Percentiles rank a stretch among this genome's conserved stretches.
phyloP scores from a whole-genome alignment of 176 grass and related monocot species.

The Tillandsia leiboldiana region DNA sequence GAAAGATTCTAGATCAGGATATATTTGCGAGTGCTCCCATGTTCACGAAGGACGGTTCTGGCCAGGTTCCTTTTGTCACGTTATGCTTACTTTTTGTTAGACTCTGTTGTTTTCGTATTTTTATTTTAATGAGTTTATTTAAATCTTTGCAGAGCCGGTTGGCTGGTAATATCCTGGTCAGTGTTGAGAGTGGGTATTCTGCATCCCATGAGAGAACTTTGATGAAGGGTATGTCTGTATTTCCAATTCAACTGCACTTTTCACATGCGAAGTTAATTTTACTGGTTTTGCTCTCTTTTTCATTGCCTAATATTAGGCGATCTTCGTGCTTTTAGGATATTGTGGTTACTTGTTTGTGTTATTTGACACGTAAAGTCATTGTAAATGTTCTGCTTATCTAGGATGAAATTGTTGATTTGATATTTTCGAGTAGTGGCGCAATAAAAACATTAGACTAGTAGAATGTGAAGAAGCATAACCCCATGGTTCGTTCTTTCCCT shows the following conservation, averaged over 20 bases:
- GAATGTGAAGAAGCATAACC: too few species aligned
- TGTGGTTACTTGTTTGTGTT: too few species aligned
- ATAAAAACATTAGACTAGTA: too few species aligned
- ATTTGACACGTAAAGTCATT: too few species aligned
- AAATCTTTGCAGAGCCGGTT: conserved; percentile 34
- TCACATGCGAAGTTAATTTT: not conserved
- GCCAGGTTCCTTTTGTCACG: conserved; percentile 30
- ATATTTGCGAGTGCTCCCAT: conserved; percentile 31
- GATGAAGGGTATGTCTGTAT: conserved; percentile 32
- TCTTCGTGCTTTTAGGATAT: not conserved
- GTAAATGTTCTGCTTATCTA: too few species aligned
- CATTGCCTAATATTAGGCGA: conserved; percentile 7
- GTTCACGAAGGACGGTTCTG: conserved; percentile 39
- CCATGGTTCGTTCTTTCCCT: too few species aligned
- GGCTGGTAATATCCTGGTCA: conserved; percentile 30
- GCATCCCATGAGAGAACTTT: conserved; percentile 75
- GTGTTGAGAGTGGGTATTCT: conserved; percentile 48
- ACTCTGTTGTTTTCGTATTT: conserved; percentile 8
- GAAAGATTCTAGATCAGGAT: conserved; percentile 65
- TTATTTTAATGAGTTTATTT: conserved; percentile 1
- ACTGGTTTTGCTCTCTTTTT: not conserved
- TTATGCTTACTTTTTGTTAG: not conserved
- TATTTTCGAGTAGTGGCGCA: too few species aligned
- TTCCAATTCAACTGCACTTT: not conserved
- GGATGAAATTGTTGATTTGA: too few species aligned